These are phyloP conservation scores for Mycena albidolilacea DNA, from an alignment of 768 basidiomycete species.

Conservation along the genomic window DNA sequence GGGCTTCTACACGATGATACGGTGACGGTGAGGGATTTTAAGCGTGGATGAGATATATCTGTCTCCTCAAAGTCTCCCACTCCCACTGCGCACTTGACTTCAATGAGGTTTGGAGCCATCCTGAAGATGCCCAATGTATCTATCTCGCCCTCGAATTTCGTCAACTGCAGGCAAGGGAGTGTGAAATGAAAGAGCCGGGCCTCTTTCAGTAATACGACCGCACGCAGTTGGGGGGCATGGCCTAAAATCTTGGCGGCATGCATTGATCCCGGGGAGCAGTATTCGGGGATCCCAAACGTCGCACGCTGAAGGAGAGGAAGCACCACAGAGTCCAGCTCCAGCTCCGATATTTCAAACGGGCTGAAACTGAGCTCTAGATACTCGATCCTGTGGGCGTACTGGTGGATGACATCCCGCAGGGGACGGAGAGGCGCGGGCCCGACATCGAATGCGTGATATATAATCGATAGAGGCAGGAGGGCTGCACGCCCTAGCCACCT, in stretches of 20 bases:
- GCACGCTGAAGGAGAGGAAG: constrained; percentile 16
- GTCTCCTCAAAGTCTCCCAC: no score
- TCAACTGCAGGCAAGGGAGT: no score
- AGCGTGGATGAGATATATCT: no score
- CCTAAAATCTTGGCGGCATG: not conserved
- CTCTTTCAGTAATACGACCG: no score
- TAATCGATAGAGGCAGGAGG: not conserved
- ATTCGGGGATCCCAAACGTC: not conserved
- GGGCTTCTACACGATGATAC: no score
- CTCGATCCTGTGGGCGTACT: not conserved
- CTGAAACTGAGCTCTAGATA: constrained; percentile 14
- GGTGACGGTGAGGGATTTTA: no score
- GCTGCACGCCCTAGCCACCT: constrained; percentile 9
- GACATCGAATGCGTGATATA: not conserved
- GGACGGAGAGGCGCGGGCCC: not conserved
- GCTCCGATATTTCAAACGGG: not conserved
- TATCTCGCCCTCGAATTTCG: no score
- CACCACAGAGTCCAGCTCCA: not conserved
- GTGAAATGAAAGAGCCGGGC: no score
- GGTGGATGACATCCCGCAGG: constrained; percentile 19
- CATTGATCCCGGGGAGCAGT: no score
- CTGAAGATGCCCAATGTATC: no score
- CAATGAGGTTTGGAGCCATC: no score
- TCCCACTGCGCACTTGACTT: no score
- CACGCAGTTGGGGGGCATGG: not conserved